Evolutionary conservation across 495 filamentous ascomycete species (phyloP), one percentile per base, ranked within the genome.

Genomic region (Platismatia glauca): DNA sequence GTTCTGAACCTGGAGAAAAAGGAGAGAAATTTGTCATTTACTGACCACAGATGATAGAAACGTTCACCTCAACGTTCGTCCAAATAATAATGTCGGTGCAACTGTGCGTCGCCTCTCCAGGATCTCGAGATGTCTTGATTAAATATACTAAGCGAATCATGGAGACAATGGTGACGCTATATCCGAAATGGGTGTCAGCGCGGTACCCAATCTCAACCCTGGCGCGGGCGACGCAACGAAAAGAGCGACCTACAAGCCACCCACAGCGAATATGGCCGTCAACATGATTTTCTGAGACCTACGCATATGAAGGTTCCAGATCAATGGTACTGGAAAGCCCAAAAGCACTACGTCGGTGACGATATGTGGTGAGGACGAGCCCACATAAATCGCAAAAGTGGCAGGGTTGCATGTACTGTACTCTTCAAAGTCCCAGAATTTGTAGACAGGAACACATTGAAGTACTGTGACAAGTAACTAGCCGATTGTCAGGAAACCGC

Each of bases 241-340:
- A n/a, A 24, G 33, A 20, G 37, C 43, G 11, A 64, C 62, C 31
- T 44, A 67, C 65, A 67, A 65, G 41, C 37, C 27, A 15, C 65
- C 65, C 16, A 61, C 35, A 18, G 62, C 48, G 35, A 67, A 65
- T 9, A 61, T 57, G 27, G 41, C 44, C 11, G 35, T 55, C 44
- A 74, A 58, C n/a, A 62, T 63, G 27, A 65, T 29, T 56, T 73
- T 73, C 55, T 72, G 74, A 58, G 66, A 67, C 59, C 63, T 46
- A 63, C 67, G 71, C 64, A 73, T 64, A 64, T 72, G 71, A 64
- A 72, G 68, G 58, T 68, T 64, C 75, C 74, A 72, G 33, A 77
- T 67, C 55, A 75, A 67, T 31, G 73, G 78, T 66, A 82, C 68
- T 20, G 75, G 78, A 66, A 76, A 64, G 12, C 69, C 55, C 33